Evolutionary conservation across 352 stramenopile species (phyloP), one percentile per base, ranked within the genome.

Genomic region (Phytopythium ostracodes): DNA sequence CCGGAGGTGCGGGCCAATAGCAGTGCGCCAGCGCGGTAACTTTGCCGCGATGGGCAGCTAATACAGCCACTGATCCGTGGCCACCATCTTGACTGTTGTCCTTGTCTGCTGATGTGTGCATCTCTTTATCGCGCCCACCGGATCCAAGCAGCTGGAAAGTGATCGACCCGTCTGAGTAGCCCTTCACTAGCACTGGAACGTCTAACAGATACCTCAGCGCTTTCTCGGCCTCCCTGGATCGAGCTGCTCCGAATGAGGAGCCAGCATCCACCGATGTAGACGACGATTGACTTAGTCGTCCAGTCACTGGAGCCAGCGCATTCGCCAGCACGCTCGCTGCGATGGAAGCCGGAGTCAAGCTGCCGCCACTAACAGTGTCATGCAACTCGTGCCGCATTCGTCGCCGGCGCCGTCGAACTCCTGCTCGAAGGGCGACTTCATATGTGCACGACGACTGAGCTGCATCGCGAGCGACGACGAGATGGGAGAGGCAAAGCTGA

Each of bases 21-120:
- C 68, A 83, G 44, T 87, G 77, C 0, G 77, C 75, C n/a, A 87
- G 56, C 6, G 77, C 66, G 20, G 77, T 87, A 10, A 84, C 70
- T 47, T 60, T 73, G 22, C 75, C 75, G 5, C 55, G 60, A 65
- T 87, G 77, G 2, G n/a, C 29, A 31, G 55, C 31, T 6, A 46
- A 4, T 20, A 12, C 35, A n/a, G 12, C 12, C 22, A 31, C 14
- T 2, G 67, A 60, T 25, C 46, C 67, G 24, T 46, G 29, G 29
- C 67, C 46, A 33, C 20, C 67, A 10, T 7, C 29, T 36, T 53
- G 59, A 44, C 54, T 33, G 55, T 22, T 52, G 59, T 43, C 11
- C 10, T 57, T 43, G 7, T 43, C 50, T 17, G 3, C 18, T 17
- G 27, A 25, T 9, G 49, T 14, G 4, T 43, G 17, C 17, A 12